Conservation (phyloP, 2,329 filamentous ascomycete genomes). For the Pyrenophora teres region DNA sequence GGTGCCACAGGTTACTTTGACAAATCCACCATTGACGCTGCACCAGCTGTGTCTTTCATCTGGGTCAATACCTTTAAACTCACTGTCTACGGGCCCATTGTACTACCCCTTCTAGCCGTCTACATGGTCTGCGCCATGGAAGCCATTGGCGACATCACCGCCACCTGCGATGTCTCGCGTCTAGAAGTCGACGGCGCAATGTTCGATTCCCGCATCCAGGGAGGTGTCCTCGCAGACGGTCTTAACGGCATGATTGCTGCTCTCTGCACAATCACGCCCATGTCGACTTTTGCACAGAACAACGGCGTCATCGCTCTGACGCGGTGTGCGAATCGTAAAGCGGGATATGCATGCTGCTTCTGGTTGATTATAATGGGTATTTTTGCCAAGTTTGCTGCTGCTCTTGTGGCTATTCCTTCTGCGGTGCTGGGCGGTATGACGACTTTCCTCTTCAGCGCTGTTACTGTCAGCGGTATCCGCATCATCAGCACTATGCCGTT, state of each 20-base stretch:
- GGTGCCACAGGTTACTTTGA: conserved; percentile 80
- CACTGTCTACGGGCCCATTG: conserved; percentile 71
- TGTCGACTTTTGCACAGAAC: conserved; percentile 60
- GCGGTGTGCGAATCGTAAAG: conserved; percentile 78
- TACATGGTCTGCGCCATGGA: conserved; percentile 76
- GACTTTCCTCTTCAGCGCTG: conserved; percentile 78
- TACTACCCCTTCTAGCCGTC: conserved; percentile 68
- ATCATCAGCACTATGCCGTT: conserved; percentile 75
- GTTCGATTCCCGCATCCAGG: conserved; percentile 79
- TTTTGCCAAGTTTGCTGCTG: conserved; percentile 81
- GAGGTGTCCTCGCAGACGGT: conserved; percentile 77
- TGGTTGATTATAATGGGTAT: conserved; percentile 82
- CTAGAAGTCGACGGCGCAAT: conserved; percentile 72
- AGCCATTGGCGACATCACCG: conserved; percentile 79
- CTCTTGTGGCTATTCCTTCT: conserved; percentile 73
- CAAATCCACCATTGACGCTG: conserved; percentile 69
- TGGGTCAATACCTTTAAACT: conserved; percentile 81
- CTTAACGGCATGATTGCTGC: conserved; percentile 75
- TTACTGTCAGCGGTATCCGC: conserved; percentile 76
- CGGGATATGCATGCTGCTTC: conserved; percentile 76
- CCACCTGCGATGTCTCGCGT: conserved; percentile 78
- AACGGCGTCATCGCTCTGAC: conserved; percentile 68
- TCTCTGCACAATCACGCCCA: conserved; percentile 78
- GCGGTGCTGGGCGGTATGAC: conserved; percentile 60
- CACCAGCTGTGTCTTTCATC: conserved; percentile 74